Percentiles rank a stretch among this genome's conserved stretches.
Evolutionary conservation across 2,329 filamentous ascomycete species (phyloP).

Genomic region (Penicillium brasilianum): DNA sequence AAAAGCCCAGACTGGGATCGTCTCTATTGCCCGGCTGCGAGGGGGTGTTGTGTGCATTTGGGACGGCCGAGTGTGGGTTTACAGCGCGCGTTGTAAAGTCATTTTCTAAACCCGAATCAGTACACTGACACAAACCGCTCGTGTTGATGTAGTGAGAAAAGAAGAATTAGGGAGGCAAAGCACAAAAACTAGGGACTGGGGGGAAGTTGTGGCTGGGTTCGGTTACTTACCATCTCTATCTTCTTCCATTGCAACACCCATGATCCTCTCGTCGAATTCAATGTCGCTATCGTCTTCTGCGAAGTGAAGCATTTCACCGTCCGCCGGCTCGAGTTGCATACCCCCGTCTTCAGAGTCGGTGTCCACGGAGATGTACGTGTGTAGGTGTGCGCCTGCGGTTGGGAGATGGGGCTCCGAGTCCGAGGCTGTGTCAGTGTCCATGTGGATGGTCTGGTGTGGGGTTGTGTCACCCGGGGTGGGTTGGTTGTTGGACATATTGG

Average conservation of each 20-base stretch:
- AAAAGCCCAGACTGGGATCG: neutral
- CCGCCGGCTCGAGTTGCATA: conserved; percentile 33
- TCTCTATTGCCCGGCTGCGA: conserved; percentile 29
- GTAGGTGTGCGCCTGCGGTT: neutral
- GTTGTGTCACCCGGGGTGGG: neutral
- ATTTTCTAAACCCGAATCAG: conserved; percentile 1
- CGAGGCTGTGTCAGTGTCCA: conserved; percentile 25
- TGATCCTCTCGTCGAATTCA: conserved; percentile 10
- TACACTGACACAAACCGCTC: too few species aligned
- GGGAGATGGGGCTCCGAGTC: conserved; percentile 2
- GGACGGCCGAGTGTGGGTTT: conserved; percentile 10
- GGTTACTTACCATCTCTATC: conserved; percentile 15
- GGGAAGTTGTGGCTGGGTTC: too few species aligned
- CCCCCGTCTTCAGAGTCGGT: conserved; percentile 30
- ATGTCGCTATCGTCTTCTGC: conserved; percentile 16
- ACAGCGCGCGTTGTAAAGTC: conserved; percentile 9
- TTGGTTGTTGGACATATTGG: neutral
- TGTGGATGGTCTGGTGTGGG: conserved; percentile 10
- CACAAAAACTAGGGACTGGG: too few species aligned
- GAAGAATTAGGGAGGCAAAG: too few species aligned
- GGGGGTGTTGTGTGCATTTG: conserved; percentile 22
- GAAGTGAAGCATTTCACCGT: conserved; percentile 7
- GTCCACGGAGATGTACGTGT: conserved; percentile 15
- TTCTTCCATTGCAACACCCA: conserved; percentile 9
- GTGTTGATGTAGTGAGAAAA: too few species aligned